phyloP scores from a whole-genome alignment of 495 filamentous ascomycete genomes.

The Penicillium pulvis region DNA sequence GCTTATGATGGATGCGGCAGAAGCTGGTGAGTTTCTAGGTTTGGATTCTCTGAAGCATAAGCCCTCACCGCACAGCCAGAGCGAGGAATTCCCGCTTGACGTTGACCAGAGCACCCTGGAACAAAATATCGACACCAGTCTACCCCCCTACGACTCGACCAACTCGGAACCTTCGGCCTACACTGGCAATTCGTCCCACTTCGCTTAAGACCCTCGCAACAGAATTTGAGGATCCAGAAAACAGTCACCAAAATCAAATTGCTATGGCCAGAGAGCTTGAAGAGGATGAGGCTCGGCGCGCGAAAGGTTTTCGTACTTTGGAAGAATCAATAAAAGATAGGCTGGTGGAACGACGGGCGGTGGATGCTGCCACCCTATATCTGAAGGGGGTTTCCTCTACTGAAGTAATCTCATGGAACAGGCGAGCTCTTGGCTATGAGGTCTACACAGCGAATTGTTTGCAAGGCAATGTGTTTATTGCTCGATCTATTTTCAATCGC shows the following conservation, averaged over 20 bases:
- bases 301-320: constrained; percentile 7
- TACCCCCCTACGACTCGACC: background rate
- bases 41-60: constrained; percentile 37
- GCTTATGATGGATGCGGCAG: constrained; percentile 46
- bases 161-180: background rate
- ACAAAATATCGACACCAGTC: background rate
- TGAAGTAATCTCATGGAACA: constrained; percentile 29
- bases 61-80: background rate
- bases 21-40: constrained; percentile 44
- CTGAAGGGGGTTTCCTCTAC: constrained; percentile 27
- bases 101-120: background rate
- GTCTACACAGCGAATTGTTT: constrained; percentile 43
- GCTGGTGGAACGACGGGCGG: constrained; percentile 25
- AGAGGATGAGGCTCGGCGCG: constrained; percentile 12
- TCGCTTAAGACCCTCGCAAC: background rate
- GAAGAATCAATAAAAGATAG: constrained; percentile 21
- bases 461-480: constrained; percentile 43
- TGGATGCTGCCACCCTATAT: constrained; percentile 46
- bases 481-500: constrained; percentile 40
- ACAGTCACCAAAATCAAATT: constrained; percentile 4
- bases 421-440: constrained; percentile 33
- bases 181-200: background rate
- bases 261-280: constrained; percentile 19
- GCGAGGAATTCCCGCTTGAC: background rate
- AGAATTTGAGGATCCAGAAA: background rate